These are phyloP conservation scores for Lignosus rhinocerotis DNA, from an alignment of 1,284 basidiomycete genomes.

Conservation along the genomic window DNA sequence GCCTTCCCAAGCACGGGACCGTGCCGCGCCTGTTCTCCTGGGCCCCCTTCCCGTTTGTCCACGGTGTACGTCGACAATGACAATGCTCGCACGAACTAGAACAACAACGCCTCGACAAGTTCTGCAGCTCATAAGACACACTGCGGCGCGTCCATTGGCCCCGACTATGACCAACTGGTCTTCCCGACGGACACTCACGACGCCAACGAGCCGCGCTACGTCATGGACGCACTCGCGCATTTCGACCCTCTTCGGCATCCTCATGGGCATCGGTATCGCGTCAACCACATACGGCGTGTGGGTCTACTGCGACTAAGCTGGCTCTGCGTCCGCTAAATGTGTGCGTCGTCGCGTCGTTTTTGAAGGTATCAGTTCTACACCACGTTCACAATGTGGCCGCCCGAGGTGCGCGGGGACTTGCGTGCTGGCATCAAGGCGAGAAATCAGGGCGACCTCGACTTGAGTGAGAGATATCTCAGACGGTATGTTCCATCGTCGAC, in stretches of 20 bases:
- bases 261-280: constrained; percentile 50
- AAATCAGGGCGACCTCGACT: constrained; percentile 56
- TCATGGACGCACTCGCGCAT: constrained; percentile 31
- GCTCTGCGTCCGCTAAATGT: constrained; percentile 8
- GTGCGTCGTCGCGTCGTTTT: neutral
- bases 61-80: neutral
- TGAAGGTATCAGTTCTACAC: constrained; percentile 63
- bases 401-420: constrained; percentile 61
- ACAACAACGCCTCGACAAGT: neutral
- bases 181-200: neutral
- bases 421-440: constrained; percentile 66
- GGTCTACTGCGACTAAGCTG: constrained; percentile 27
- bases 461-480: constrained; percentile 54
- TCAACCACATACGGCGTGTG: constrained; percentile 58
- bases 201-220: neutral
- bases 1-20: neutral
- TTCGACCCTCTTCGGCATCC: constrained; percentile 47
- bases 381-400: constrained; percentile 66
- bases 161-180: neutral
- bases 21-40: too few species aligned
- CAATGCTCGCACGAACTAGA: neutral
- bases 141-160: too few species aligned
- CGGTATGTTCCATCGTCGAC: constrained; percentile 42
- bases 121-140: neutral
- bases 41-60: too few species aligned